Conservation (phyloP, 108 stramenopile genomes). For the Pseudonitzschia pungens region DNA sequence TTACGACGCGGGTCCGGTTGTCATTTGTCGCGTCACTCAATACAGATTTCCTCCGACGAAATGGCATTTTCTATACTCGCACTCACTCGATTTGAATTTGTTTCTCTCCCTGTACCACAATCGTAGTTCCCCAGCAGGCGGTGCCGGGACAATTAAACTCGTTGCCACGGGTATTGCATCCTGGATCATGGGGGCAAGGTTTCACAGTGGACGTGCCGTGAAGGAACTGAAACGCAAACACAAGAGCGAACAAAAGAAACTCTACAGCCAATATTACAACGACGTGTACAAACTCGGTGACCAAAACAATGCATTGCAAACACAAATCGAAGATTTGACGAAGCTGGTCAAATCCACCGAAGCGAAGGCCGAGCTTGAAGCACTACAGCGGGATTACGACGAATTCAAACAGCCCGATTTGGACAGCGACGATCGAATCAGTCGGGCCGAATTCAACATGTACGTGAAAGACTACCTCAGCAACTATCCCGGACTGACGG, state of each 20-base stretch:
- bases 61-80: background rate
- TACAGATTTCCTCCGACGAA: too few relatives aligned
- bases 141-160: slow-evolving; percentile 50
- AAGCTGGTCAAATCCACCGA: slow-evolving; percentile 54
- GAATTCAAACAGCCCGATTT: slow-evolving; percentile 98
- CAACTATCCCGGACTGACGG: slow-evolving; percentile 88
- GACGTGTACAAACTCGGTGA: slow-evolving; percentile 91
- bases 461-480: slow-evolving; percentile 93
- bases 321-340: slow-evolving; percentile 56
- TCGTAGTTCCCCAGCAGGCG: slow-evolving; percentile 1
- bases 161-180: slow-evolving; percentile 47
- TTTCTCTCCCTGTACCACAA: background rate
- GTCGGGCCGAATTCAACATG: slow-evolving; percentile 90
- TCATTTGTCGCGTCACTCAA: too few relatives aligned
- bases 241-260: slow-evolving; percentile 80
- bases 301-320: slow-evolving; percentile 59
- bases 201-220: slow-evolving; percentile 65
- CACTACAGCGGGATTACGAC: slow-evolving; percentile 92
- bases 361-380: slow-evolving; percentile 78
- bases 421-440: slow-evolving; percentile 94
- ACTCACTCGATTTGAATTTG: background rate
- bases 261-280: slow-evolving; percentile 91
- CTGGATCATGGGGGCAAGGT: slow-evolving; percentile 70
- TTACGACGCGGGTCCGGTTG: too few relatives aligned
- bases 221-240: slow-evolving; percentile 77